phyloP scores from a whole-genome alignment of 1,139 yeast genomes.

The Petasospora fabianii region DNA sequence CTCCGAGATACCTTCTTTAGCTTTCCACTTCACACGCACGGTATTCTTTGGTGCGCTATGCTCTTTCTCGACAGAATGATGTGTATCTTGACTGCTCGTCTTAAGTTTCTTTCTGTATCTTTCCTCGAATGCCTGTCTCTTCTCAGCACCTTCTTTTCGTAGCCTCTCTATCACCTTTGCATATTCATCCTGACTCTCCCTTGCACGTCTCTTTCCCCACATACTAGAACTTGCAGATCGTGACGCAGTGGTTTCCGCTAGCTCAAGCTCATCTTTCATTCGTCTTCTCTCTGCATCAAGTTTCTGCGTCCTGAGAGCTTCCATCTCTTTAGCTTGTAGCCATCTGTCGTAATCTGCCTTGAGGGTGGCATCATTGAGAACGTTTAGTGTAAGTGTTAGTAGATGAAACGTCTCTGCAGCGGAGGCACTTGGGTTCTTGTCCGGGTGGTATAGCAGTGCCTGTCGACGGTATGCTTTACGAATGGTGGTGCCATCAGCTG shows the following conservation, averaged over 20 bases:
- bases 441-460: constrained; percentile 87
- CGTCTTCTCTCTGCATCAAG: constrained; percentile 18
- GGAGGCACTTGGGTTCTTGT: constrained; percentile 79
- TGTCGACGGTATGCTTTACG: constrained; percentile 83
- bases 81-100: not conserved
- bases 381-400: constrained; percentile 85
- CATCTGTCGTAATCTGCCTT: constrained; percentile 80
- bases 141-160: constrained; percentile 23
- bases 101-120: constrained; percentile 9
- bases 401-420: constrained; percentile 78
- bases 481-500: constrained; percentile 64
- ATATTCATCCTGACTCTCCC: constrained; percentile 5
- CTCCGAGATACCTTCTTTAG: constrained; percentile 20
- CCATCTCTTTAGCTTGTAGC: constrained; percentile 13
- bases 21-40: constrained; percentile 23
- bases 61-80: not conserved
- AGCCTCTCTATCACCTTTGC: constrained; percentile 21
- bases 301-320: constrained; percentile 9
- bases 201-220: constrained; percentile 19
- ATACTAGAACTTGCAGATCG: not conserved
- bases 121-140: constrained; percentile 18
- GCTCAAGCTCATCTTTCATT: constrained; percentile 25
- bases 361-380: constrained; percentile 79
- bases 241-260: constrained; percentile 19
- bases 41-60: constrained; percentile 4